These are phyloP conservation scores for Trypanosoma mega DNA, from an alignment of 208 protist species.

Conservation along the genomic window DNA sequence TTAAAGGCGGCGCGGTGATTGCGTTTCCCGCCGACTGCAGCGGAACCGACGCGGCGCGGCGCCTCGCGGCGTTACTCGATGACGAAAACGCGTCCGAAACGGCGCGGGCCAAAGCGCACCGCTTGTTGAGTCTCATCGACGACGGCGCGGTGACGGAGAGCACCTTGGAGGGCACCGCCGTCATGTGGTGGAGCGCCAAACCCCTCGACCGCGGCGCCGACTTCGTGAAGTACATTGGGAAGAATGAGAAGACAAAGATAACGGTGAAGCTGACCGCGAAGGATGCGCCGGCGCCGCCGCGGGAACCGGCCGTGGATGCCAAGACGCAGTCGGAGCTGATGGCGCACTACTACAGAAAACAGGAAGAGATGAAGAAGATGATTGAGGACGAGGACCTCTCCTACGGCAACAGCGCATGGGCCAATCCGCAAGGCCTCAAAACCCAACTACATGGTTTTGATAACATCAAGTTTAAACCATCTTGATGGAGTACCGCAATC, in stretches of 20 bases:
- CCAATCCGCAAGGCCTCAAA: conserved; percentile 86
- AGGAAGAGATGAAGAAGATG: conserved; percentile 94
- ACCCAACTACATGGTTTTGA: conserved; percentile 86
- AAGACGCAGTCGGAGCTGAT: conserved; percentile 90
- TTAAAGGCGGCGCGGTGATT: conserved; percentile 88
- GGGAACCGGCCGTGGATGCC: conserved; percentile 80
- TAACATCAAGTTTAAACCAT: conserved; percentile 51
- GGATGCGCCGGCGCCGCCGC: conserved; percentile 67
- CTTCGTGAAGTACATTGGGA: conserved; percentile 86
- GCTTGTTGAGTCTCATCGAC: conserved; percentile 81
- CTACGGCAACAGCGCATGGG: conserved; percentile 90
- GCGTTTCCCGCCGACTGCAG: conserved; percentile 86
- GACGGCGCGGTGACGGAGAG: conserved; percentile 81
- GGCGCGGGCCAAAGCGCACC: conserved; percentile 78
- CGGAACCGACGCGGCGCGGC: conserved; percentile 63
- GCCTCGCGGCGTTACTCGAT: conserved; percentile 65
- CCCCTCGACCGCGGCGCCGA: conserved; percentile 71
- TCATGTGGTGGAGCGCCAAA: conserved; percentile 91
- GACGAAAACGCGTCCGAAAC: conserved; percentile 48
- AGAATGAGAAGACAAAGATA: conserved; percentile 94
- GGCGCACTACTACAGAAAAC: conserved; percentile 90
- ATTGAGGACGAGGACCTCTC: conserved; percentile 89
- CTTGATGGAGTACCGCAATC: not conserved
- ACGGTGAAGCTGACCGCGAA: conserved; percentile 86
- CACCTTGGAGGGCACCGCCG: conserved; percentile 55